Evolutionary conservation across 164 flowering plant genomes (phyloP).

Genomic region (Kalanchoe fedtschenkoi): DNA sequence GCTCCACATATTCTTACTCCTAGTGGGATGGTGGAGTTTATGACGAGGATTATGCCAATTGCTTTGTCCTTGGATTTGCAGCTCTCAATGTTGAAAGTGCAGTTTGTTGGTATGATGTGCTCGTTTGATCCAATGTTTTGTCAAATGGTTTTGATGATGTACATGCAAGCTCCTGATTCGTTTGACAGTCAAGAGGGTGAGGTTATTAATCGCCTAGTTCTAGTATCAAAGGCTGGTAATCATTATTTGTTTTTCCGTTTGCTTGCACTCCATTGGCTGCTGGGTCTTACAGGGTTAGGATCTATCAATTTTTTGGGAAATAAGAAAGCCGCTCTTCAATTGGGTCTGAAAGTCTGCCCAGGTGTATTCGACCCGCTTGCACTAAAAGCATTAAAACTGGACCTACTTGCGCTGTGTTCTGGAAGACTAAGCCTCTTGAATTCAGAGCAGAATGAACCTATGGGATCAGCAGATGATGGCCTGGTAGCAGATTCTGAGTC

Average conservation of each 20-base stretch:
- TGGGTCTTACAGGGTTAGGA: conserved; percentile 41
- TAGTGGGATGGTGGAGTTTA: conserved; percentile 65
- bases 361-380: conserved; percentile 79
- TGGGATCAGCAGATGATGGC: conserved; percentile 11
- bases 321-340: conserved; percentile 24
- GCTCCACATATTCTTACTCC: conserved; percentile 63
- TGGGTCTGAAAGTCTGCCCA: conserved; percentile 50
- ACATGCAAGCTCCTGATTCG: conserved; percentile 52
- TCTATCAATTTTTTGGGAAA: conserved; percentile 22
- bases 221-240: conserved; percentile 58
- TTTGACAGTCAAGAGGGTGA: conserved; percentile 73
- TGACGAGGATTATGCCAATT: conserved; percentile 49
- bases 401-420: conserved; percentile 57
- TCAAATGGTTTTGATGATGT: conserved; percentile 69
- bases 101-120: conserved; percentile 77
- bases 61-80: conserved; percentile 66
- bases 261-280: conserved; percentile 78
- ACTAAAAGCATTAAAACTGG: conserved; percentile 74
- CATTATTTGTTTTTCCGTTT: conserved; percentile 58
- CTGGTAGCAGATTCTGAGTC: conserved; percentile 15
- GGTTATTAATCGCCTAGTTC: conserved; percentile 47
- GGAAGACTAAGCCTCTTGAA: conserved; percentile 20
- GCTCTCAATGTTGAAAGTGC: conserved; percentile 85
- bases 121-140: conserved; percentile 75
- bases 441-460: conserved; percentile 10